phyloP scores from a whole-genome alignment of 2,329 filamentous ascomycete genomes.

The Penicillium rolfsii region DNA sequence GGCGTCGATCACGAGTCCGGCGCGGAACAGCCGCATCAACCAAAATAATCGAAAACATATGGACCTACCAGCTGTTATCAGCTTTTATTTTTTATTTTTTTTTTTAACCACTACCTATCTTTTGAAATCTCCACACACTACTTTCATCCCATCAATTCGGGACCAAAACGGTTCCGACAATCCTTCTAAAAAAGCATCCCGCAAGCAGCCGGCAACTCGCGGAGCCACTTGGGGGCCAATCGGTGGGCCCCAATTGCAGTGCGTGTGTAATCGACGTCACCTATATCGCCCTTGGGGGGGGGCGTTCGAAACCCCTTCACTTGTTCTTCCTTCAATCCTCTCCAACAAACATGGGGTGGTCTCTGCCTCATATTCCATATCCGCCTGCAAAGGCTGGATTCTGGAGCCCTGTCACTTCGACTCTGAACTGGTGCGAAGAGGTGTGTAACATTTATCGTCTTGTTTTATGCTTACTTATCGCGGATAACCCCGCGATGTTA shows the following conservation, averaged over 20 bases:
- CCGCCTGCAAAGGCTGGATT: conserved; percentile 59
- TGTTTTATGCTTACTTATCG: background rate
- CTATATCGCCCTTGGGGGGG: conserved; percentile 9
- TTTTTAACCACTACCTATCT: background rate
- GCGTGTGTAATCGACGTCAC: conserved; percentile 29
- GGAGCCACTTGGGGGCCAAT: conserved; percentile 23
- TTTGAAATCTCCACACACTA: background rate
- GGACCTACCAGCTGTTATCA: background rate
- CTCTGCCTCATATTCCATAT: conserved; percentile 43
- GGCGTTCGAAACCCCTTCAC: conserved; percentile 1
- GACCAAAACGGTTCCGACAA: background rate
- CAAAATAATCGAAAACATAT: background rate
- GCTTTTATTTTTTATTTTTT: background rate
- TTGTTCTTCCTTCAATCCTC: conserved; percentile 11
- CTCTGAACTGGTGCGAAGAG: conserved; percentile 81
- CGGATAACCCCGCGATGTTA: background rate
- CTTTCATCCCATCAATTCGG: background rate
- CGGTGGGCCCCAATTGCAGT: conserved; percentile 14
- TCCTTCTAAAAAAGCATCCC: conserved; percentile 7
- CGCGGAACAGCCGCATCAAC: background rate
- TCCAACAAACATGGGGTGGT: conserved; percentile 34
- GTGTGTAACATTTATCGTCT: conserved; percentile 45
- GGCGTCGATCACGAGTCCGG: background rate
- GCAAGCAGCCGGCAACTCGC: conserved; percentile 26
- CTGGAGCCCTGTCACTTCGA: conserved; percentile 72